These are phyloP conservation scores for Actinomortierella wolfii DNA, from an alignment of 371 early-diverging fungal genomes.

Conservation along the genomic window DNA sequence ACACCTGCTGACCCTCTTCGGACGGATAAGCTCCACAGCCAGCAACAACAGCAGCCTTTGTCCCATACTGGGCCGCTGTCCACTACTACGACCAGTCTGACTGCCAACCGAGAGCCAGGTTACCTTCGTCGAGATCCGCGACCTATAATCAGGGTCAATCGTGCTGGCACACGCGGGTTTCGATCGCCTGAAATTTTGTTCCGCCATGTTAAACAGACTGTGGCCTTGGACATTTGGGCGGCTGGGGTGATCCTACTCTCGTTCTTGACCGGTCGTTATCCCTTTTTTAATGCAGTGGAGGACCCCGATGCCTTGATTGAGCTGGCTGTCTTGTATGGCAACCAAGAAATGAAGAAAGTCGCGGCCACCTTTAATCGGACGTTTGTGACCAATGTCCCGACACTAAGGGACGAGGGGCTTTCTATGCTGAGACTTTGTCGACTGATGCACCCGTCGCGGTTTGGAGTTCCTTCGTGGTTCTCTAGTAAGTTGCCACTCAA, in stretches of 20 bases:
- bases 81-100: slow-evolving; percentile 1
- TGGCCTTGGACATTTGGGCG: slow-evolving; percentile 78
- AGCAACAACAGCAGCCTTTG: neutral
- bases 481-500: slow-evolving; percentile 10
- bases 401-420: slow-evolving; percentile 51
- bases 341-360: slow-evolving; percentile 73
- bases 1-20: neutral
- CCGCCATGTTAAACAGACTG: slow-evolving; percentile 82
- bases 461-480: slow-evolving; percentile 21
- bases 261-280: slow-evolving; percentile 85
- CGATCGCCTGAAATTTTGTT: slow-evolving; percentile 98
- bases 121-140: slow-evolving; percentile 50
- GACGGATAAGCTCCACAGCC: slow-evolving; percentile 1
- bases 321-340: slow-evolving; percentile 89
- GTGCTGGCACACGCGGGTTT: slow-evolving; percentile 99
- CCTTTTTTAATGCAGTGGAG: slow-evolving; percentile 91
- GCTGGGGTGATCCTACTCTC: slow-evolving; percentile 92
- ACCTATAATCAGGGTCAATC: slow-evolving; percentile 79
- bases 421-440: slow-evolving; percentile 48
- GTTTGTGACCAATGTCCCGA: slow-evolving; percentile 62
- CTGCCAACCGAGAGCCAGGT: slow-evolving; percentile 19
- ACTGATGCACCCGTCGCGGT: slow-evolving; percentile 46
- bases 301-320: slow-evolving; percentile 94
- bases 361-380: slow-evolving; percentile 63
- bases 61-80: neutral